These are phyloP conservation scores for Fusarium sp. DNA, from an alignment of 2,329 filamentous ascomycete species.

Conservation along the genomic window DNA sequence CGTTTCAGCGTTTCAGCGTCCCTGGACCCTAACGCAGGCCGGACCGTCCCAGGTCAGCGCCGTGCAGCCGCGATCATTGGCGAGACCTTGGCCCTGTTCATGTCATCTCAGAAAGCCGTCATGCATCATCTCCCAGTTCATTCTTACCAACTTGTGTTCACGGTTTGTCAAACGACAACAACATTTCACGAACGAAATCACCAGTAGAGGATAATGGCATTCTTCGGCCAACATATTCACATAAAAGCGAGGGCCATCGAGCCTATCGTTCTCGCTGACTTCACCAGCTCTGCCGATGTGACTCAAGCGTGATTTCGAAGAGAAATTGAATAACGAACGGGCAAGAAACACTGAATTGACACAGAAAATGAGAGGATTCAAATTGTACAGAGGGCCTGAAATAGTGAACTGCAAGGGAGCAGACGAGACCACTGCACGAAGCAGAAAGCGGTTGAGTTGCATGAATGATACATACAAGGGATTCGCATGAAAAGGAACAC, in stretches of 20 bases:
- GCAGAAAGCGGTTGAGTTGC: conserved; percentile 25
- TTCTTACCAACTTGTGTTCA: neutral
- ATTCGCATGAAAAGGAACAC: conserved; percentile 22
- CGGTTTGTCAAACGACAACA: neutral
- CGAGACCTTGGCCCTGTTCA: conserved; percentile 13
- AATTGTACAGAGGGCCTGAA: neutral
- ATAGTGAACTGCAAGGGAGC: conserved; percentile 8
- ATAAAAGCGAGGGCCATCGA: neutral
- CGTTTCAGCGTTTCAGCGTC: conserved; percentile 26
- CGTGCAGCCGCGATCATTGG: conserved; percentile 19
- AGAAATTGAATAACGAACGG: neutral
- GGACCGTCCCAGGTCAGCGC: conserved; percentile 39
- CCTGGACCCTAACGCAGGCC: conserved; percentile 31
- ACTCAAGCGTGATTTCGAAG: neutral
- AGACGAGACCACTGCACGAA: neutral
- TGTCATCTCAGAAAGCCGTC: conserved; percentile 15
- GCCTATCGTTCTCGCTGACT: neutral
- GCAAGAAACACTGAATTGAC: neutral
- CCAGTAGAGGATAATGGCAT: too few relatives aligned
- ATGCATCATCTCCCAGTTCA: conserved; percentile 14
- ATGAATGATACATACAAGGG: conserved; percentile 36
- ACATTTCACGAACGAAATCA: neutral
- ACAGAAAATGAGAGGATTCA: neutral
- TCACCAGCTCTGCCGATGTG: neutral
- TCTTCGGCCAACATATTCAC: too few relatives aligned